Evolutionary conservation across 192 early-diverging fungal species (phyloP).

Genomic region (Podochytrium sp.): DNA sequence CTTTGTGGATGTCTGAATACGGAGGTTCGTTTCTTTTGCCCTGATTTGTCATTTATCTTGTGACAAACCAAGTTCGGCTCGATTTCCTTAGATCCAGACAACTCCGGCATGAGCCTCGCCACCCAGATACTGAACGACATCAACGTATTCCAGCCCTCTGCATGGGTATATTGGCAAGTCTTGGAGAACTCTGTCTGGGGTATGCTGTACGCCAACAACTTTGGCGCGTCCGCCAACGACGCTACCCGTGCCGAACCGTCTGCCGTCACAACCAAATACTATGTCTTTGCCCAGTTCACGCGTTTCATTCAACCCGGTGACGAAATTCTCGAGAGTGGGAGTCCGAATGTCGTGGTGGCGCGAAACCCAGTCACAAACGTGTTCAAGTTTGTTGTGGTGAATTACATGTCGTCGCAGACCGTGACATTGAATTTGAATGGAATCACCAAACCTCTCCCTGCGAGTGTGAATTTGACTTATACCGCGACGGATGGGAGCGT

Average conservation of each 20-base stretch:
- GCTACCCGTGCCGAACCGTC: neutral
- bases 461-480: neutral
- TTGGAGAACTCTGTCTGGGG: constrained; percentile 27
- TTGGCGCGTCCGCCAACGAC: neutral
- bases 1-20: constrained; percentile 35
- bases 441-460: neutral
- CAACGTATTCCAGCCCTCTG: constrained; percentile 8
- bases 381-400: constrained; percentile 10
- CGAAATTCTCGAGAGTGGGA: constrained; percentile 13
- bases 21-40: neutral
- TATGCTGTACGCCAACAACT: constrained; percentile 18
- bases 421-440: neutral
- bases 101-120: constrained; percentile 16
- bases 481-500: constrained; percentile 6
- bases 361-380: neutral
- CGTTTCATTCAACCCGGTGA: constrained; percentile 34
- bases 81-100: constrained; percentile 8
- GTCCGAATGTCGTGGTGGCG: constrained; percentile 6
- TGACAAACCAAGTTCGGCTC: no score
- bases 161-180: constrained; percentile 34
- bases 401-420: neutral
- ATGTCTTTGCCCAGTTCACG: constrained; percentile 39
- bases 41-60: no score
- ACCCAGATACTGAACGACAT: constrained; percentile 33
- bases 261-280: constrained; percentile 12